A percentile compares a stretch with the other conserved stretches of the same genome.
These are phyloP conservation scores for Gaultheria prostrata DNA, from an alignment of 148 eudicot species.

Conservation along the genomic window DNA sequence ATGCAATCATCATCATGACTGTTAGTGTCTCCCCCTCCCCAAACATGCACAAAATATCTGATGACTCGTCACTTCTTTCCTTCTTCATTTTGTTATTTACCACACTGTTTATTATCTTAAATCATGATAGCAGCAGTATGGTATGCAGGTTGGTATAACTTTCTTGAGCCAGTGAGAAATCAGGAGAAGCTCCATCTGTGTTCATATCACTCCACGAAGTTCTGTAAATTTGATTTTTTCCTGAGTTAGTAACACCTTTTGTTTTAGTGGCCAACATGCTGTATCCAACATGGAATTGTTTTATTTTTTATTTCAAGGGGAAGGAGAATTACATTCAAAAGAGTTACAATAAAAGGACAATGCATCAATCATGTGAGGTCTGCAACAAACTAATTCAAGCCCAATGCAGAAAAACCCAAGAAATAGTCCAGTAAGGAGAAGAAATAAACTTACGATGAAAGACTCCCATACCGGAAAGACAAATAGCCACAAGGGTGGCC, in stretches of 20 bases:
- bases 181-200: conserved; percentile 5
- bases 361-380: not conserved
- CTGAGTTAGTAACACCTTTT: not conserved
- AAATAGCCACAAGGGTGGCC: not conserved
- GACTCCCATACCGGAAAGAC: not conserved
- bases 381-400: not conserved
- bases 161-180: not conserved
- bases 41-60: not conserved
- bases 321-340: not conserved
- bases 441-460: not conserved
- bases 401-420: not conserved
- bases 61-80: not conserved
- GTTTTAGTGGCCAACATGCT: not conserved
- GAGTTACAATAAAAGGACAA: no score
- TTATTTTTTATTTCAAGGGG: not conserved
- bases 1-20: not conserved
- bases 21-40: not conserved
- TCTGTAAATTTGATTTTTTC: not conserved
- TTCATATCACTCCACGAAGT: not conserved
- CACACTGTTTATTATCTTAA: not conserved
- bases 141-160: not conserved
- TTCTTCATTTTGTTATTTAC: no score
- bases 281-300: not conserved
- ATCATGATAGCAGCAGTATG: not conserved
- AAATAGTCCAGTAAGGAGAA: not conserved